Evolutionary conservation across 1,284 basidiomycete species (phyloP).

Genomic region (Ustilago sp.): DNA sequence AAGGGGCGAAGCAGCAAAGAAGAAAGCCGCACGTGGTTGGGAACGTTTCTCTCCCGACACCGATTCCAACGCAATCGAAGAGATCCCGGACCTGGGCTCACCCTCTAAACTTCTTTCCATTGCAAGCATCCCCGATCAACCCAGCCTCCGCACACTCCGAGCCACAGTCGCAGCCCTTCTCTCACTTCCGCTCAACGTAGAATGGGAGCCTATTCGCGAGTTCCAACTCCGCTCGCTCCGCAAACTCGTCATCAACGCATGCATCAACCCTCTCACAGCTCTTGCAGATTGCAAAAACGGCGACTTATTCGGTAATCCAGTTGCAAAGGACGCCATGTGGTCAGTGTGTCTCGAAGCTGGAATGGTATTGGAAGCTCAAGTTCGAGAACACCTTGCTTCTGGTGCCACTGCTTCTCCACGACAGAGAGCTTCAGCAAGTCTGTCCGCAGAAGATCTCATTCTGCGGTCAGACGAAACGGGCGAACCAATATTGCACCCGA

Average conservation of each 20-base stretch:
- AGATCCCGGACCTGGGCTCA: conserved; percentile 21
- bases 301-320: conserved; percentile 70
- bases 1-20: neutral
- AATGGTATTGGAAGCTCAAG: conserved; percentile 58
- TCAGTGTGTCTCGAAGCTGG: conserved; percentile 58
- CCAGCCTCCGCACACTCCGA: conserved; percentile 47
- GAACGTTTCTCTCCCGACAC: conserved; percentile 35
- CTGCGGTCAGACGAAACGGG: conserved; percentile 36
- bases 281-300: conserved; percentile 85
- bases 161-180: conserved; percentile 58
- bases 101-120: conserved; percentile 46
- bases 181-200: conserved; percentile 61
- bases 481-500: conserved; percentile 54
- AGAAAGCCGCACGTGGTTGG: conserved; percentile 29
- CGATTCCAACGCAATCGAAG: conserved; percentile 6
- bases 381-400: conserved; percentile 47
- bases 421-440: neutral
- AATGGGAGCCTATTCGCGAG: conserved; percentile 79
- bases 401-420: neutral
- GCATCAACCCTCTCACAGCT: conserved; percentile 89
- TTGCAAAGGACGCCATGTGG: conserved; percentile 60
- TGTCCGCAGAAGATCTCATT: conserved; percentile 29
- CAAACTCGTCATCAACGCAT: conserved; percentile 86
- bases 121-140: conserved; percentile 51
- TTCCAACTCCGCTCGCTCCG: conserved; percentile 80